Conservation (phyloP, 2,329 filamentous ascomycete species). For the Colletotrichum destructivum region DNA sequence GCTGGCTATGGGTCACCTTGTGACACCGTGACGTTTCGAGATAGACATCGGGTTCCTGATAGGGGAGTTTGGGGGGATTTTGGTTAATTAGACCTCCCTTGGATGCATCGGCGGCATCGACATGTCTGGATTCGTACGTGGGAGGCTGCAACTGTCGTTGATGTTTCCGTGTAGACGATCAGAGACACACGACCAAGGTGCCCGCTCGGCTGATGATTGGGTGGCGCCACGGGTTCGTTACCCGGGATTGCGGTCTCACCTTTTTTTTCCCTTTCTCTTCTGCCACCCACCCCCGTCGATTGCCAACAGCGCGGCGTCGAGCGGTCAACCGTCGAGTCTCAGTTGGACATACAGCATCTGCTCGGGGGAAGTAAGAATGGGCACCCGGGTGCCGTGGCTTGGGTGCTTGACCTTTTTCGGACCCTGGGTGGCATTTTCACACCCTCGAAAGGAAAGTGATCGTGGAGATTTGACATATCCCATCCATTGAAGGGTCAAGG, state of each 20-base stretch:
- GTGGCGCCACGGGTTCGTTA: constrained; percentile 13
- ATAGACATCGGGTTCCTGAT: neutral
- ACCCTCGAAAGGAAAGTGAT: constrained; percentile 5
- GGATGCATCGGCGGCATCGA: constrained; percentile 4
- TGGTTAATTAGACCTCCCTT: neutral
- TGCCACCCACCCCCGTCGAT: neutral
- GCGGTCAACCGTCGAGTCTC: constrained; percentile 23
- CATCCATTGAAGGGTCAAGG: neutral
- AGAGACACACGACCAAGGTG: constrained; percentile 22
- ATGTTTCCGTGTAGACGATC: neutral
- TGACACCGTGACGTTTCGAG: constrained; percentile 24
- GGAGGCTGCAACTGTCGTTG: constrained; percentile 5
- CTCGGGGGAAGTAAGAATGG: constrained; percentile 1
- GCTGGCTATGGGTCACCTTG: constrained; percentile 4
- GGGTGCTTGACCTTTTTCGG: constrained; percentile 8
- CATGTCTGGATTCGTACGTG: constrained; percentile 15
- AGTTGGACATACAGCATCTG: constrained; percentile 1
- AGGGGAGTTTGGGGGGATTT: neutral
- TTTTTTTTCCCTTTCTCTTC: neutral
- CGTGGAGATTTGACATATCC: constrained; percentile 2
- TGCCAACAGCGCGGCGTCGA: neutral
- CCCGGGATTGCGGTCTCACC: constrained; percentile 19
- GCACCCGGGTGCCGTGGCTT: neutral
- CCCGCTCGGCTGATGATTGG: constrained; percentile 5
- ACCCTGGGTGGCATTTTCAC: constrained; percentile 20